Conservation (phyloP, 2,329 filamentous ascomycete species). For the Microcyclospora tardicrescens region DNA sequence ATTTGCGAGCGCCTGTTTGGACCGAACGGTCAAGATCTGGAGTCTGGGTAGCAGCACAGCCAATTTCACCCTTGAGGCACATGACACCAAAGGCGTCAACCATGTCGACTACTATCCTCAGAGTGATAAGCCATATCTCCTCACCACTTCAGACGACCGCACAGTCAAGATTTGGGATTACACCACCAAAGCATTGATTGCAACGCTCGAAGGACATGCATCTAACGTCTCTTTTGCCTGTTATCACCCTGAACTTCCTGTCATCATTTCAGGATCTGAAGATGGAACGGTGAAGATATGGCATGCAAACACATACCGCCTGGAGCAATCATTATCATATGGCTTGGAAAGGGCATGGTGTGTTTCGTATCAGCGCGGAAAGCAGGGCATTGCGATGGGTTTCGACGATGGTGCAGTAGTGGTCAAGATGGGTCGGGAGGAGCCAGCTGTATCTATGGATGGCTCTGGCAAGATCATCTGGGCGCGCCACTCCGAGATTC, state of each 20-base stretch:
- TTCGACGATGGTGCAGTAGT: constrained; percentile 97
- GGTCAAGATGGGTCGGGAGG: constrained; percentile 92
- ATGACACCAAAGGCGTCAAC: constrained; percentile 95
- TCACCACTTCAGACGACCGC: constrained; percentile 91
- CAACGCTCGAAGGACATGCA: constrained; percentile 90
- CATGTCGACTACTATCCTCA: constrained; percentile 79
- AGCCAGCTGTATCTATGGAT: constrained; percentile 97
- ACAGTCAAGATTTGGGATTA: constrained; percentile 99
- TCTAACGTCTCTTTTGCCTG: constrained; percentile 97
- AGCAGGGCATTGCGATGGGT: constrained; percentile 87
- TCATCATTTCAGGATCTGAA: constrained; percentile 96
- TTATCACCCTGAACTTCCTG: constrained; percentile 90
- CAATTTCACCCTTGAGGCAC: constrained; percentile 93
- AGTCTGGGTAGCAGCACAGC: constrained; percentile 84
- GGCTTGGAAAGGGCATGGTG: constrained; percentile 95
- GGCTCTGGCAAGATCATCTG: constrained; percentile 89
- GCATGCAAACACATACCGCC: constrained; percentile 93
- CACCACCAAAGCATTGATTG: constrained; percentile 93
- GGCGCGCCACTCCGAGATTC: constrained; percentile 88
- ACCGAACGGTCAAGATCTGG: constrained; percentile 97
- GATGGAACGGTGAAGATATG: constrained; percentile 96
- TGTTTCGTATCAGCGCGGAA: constrained; percentile 86
- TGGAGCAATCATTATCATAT: constrained; percentile 94
- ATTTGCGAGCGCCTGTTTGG: constrained; percentile 68
- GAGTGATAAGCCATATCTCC: constrained; percentile 65